A percentile compares a stretch with the other conserved stretches of the same genome.
Conservation (phyloP, 1,139 yeast genomes). For the Protomyces gravidus region DNA sequence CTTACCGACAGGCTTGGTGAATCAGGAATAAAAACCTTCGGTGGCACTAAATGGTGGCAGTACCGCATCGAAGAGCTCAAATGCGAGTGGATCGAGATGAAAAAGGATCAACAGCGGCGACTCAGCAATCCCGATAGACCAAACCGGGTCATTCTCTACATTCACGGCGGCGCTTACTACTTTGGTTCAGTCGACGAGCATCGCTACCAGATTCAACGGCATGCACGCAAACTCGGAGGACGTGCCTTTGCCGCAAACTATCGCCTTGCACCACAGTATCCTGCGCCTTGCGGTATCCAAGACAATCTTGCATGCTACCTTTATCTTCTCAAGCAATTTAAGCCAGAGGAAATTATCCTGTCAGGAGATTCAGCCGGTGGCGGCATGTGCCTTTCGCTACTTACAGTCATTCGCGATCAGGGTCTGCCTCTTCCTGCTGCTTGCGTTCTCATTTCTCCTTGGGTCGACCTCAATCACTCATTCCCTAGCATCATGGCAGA, state of each 20-base stretch:
- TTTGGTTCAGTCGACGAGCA: conserved; percentile 34
- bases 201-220: conserved; percentile 32
- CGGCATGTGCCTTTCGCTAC: conserved; percentile 28
- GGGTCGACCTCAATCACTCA: conserved; percentile 34
- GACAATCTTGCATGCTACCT: conserved; percentile 32
- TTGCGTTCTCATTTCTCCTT: conserved; percentile 33
- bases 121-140: background rate
- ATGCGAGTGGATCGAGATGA: conserved; percentile 29
- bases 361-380: conserved; percentile 36
- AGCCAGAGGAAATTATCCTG: conserved; percentile 32
- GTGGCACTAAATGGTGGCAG: conserved; percentile 29
- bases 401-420: conserved; percentile 28
- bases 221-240: conserved; percentile 31
- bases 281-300: conserved; percentile 33
- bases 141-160: conserved; percentile 32
- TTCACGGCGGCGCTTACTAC: conserved; percentile 36
- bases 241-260: conserved; percentile 33
- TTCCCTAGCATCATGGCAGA: conserved; percentile 33
- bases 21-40: conserved; percentile 12
- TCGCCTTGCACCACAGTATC: conserved; percentile 34
- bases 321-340: conserved; percentile 28
- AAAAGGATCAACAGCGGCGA: conserved; percentile 14
- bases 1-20: conserved; percentile 12
- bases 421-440: conserved; percentile 34
- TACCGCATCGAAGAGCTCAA: conserved; percentile 14